Conservation (phyloP, 2,329 filamentous ascomycete genomes). For the Alternaria solani region DNA sequence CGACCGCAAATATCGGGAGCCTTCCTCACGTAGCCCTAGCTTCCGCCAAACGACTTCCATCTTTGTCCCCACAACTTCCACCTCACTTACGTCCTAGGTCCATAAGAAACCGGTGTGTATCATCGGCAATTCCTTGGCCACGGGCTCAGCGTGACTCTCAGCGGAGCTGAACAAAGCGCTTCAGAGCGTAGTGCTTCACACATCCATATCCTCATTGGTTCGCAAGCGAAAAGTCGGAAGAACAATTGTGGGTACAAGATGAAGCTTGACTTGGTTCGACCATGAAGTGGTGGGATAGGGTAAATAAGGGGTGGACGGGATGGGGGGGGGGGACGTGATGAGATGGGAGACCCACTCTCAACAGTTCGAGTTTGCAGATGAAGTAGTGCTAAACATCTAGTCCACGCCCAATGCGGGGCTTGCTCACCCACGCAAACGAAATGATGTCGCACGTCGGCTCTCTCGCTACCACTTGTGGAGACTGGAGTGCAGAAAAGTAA, state of each 20-base stretch:
- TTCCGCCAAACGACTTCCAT: conserved; percentile 6
- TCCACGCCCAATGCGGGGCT: conserved; percentile 1
- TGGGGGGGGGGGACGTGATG: neutral
- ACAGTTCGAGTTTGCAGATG: conserved; percentile 24
- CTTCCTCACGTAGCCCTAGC: conserved; percentile 11
- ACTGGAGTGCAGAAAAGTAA: conserved; percentile 16
- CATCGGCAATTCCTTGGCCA: neutral
- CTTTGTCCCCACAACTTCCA: neutral
- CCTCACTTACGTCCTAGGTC: neutral
- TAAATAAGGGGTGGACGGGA: conserved; percentile 2
- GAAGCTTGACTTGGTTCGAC: neutral
- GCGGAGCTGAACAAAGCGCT: conserved; percentile 1
- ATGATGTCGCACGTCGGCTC: neutral
- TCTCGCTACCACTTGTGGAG: conserved; percentile 9
- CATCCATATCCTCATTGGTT: neutral
- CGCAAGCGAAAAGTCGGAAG: neutral
- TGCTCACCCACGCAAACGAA: neutral
- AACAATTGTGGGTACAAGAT: neutral
- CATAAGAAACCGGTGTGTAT: neutral
- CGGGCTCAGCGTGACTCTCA: neutral
- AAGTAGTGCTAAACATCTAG: conserved; percentile 1
- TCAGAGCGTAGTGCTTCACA: neutral
- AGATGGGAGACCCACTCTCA: conserved; percentile 26
- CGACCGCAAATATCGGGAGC: conserved; percentile 4
- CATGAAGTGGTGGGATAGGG: conserved; percentile 2